Evolutionary conservation across 176 grass and related monocot genomes (phyloP).

Genomic region (Pontederia crassipes): DNA sequence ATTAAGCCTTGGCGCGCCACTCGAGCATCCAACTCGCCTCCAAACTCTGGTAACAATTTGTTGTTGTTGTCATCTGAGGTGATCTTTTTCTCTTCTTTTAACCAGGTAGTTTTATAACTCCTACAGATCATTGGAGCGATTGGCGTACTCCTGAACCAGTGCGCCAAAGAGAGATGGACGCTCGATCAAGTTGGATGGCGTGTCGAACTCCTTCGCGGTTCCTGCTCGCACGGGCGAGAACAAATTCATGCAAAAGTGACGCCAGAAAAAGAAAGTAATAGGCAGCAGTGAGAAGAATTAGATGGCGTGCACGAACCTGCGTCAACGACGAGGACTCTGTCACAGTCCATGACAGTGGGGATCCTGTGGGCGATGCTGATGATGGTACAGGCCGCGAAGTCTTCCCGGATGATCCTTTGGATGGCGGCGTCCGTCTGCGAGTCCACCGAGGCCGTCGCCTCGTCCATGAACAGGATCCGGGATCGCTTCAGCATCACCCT

Average conservation of each 20-base stretch:
- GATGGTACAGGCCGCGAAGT: conserved; percentile 79
- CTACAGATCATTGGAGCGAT: conserved; percentile 70
- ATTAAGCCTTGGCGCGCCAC: too few relatives aligned
- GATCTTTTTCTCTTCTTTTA: too few relatives aligned
- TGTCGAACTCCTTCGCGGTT: conserved; percentile 79
- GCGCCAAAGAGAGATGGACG: conserved; percentile 77
- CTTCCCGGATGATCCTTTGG: conserved; percentile 89
- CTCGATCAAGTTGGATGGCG: conserved; percentile 57
- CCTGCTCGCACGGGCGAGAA: conserved; percentile 24
- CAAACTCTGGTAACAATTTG: too few relatives aligned
- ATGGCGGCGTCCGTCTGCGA: conserved; percentile 95
- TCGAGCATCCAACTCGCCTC: too few relatives aligned
- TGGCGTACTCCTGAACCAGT: conserved; percentile 90
- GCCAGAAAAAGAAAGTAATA: too few relatives aligned
- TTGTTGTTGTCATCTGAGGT: too few relatives aligned
- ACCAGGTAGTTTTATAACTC: too few relatives aligned
- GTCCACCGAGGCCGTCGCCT: conserved; percentile 94
- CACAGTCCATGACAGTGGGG: conserved; percentile 96
- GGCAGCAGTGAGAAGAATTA: too few relatives aligned
- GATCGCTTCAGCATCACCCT: conserved; percentile 89
- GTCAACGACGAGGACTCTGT: conserved; percentile 84
- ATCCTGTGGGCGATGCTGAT: conserved; percentile 99
- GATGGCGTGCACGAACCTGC: conserved; percentile 32
- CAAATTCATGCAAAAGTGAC: too few relatives aligned
- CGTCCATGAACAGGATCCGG: conserved; percentile 92